Percentiles rank a stretch among this genome's conserved stretches.
phyloP scores from a whole-genome alignment of 257 asterid species.

The Capsicum chinense region DNA sequence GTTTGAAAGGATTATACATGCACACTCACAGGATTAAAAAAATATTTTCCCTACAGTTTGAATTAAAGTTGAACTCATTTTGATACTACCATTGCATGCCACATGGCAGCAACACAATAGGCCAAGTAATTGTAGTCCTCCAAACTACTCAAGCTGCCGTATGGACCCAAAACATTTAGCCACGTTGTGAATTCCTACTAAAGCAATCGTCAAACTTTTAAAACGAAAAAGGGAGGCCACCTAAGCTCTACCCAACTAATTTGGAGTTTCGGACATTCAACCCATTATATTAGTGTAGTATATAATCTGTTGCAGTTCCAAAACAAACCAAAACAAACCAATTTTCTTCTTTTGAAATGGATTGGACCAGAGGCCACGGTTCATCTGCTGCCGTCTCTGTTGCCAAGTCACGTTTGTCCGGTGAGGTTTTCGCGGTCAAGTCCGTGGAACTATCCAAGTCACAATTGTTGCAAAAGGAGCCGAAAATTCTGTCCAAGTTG shows the following conservation, averaged over 20 bases:
- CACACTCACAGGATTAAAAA: too few species aligned
- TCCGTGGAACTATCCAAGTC: neutral
- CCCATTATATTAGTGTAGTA: neutral
- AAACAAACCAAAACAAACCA: neutral
- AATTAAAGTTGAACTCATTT: neutral
- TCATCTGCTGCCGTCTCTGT: neutral
- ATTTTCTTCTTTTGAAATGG: neutral
- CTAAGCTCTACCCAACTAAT: conserved; percentile 40
- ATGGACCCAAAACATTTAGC: conserved; percentile 34
- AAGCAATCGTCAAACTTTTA: conserved; percentile 51
- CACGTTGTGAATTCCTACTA: conserved; percentile 61
- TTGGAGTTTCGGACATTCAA: neutral
- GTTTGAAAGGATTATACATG: too few species aligned
- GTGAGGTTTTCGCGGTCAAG: neutral
- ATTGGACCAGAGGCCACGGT: neutral
- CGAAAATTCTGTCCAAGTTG: neutral
- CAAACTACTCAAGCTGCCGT: conserved; percentile 37
- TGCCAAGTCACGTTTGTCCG: neutral
- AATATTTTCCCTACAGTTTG: too few species aligned
- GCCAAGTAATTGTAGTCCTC: conserved; percentile 41
- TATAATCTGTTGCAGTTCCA: neutral
- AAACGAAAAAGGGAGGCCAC: conserved; percentile 14
- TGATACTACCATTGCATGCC: conserved; percentile 28
- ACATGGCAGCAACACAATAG: conserved; percentile 33
- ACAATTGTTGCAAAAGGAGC: neutral